Evolutionary conservation across 306 rosid species (phyloP).

Genomic region (Elaeagnus macrophylla): DNA sequence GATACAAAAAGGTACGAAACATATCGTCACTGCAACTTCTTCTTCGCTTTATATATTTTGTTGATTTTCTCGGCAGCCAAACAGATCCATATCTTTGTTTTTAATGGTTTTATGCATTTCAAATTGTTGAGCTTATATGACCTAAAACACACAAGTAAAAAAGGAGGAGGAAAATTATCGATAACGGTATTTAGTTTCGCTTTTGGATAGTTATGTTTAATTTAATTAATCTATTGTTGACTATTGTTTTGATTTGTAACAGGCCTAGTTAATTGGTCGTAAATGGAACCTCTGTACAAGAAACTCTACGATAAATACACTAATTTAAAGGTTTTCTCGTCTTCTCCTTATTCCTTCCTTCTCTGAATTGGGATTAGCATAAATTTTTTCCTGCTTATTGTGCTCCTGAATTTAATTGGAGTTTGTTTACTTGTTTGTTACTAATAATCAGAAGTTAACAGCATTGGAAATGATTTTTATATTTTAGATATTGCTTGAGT

Average conservation of each 20-base stretch:
- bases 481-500: no score
- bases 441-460: no score
- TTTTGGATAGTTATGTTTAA: no score
- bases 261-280: neutral
- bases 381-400: no score
- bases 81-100: neutral
- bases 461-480: no score
- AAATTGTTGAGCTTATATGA: neutral
- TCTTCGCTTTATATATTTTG: neutral
- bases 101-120: neutral
- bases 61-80: conserved; percentile 10
- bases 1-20: neutral
- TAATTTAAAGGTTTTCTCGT: conserved; percentile 51
- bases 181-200: neutral
- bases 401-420: no score
- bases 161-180: neutral
- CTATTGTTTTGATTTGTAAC: no score
- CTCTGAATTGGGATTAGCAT: no score
- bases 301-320: conserved; percentile 74
- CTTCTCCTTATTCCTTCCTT: neutral
- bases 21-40: neutral
- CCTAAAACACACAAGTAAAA: neutral
- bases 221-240: no score
- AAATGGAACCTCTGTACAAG: conserved; percentile 66
- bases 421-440: no score